These are phyloP conservation scores for Nicotiana attenuata DNA, from an alignment of 257 asterid species.

Conservation along the genomic window DNA sequence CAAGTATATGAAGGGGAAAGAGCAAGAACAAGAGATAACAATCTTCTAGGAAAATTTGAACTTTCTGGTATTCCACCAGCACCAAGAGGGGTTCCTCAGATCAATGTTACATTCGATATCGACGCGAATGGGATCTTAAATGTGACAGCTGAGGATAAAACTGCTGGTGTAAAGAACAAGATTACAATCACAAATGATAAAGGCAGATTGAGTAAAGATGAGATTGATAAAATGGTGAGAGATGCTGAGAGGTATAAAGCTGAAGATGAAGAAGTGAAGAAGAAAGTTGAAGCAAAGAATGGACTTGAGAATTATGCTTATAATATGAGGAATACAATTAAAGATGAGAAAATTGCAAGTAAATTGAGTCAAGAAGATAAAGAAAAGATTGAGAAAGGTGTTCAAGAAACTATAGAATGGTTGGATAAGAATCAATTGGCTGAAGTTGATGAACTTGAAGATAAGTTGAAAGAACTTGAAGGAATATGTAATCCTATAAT, in stretches of 20 bases:
- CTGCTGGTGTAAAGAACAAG: constrained; percentile 49
- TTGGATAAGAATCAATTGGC: constrained; percentile 52
- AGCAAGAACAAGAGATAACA: constrained; percentile 46
- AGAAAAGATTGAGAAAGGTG: constrained; percentile 37
- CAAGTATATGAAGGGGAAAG: constrained; percentile 56
- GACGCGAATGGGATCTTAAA: constrained; percentile 50
- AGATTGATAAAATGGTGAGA: constrained; percentile 47
- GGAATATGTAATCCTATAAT: constrained; percentile 46
- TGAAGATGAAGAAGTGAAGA: constrained; percentile 56
- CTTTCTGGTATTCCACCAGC: constrained; percentile 57
- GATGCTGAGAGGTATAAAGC: constrained; percentile 54
- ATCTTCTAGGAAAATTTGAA: constrained; percentile 47
- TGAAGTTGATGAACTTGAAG: constrained; percentile 58
- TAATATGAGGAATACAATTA: constrained; percentile 58
- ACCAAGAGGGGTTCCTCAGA: constrained; percentile 52
- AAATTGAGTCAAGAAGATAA: constrained; percentile 33
- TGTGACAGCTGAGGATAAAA: constrained; percentile 50
- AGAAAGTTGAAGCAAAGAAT: constrained; percentile 52
- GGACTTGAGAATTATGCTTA: constrained; percentile 45
- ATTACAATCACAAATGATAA: constrained; percentile 55
- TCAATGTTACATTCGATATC: constrained; percentile 45
- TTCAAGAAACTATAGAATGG: constrained; percentile 47
- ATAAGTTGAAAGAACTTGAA: constrained; percentile 50
- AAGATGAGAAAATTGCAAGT: constrained; percentile 44
- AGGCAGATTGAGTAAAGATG: constrained; percentile 46